A percentile compares a stretch with the other conserved stretches of the same genome.
These are phyloP conservation scores for Micractinium conductrix DNA, from an alignment of 139 green algal species.

Conservation along the genomic window DNA sequence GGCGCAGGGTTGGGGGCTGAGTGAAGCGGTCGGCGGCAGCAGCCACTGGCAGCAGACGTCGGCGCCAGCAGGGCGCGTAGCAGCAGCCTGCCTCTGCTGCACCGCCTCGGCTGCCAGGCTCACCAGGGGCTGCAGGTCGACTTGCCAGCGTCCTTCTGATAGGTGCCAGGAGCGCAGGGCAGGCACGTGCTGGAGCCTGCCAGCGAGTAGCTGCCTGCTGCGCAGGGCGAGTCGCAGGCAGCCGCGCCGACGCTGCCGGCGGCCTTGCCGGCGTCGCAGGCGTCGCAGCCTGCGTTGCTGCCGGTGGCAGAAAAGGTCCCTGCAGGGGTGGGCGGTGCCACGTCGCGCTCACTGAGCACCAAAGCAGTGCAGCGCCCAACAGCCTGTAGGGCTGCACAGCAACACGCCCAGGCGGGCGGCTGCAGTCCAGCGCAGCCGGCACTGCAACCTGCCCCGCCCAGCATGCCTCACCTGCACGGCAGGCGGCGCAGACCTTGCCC, in stretches of 20 bases:
- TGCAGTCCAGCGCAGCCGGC: too few relatives aligned
- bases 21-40: background rate
- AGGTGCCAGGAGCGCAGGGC: conserved; percentile 7
- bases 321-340: too few relatives aligned
- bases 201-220: background rate
- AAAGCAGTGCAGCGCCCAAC: too few relatives aligned
- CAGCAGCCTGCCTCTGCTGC: too few relatives aligned
- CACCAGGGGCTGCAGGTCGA: conserved; percentile 6
- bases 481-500: conserved; percentile 17
- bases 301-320: background rate
- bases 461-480: background rate
- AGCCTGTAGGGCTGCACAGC: too few relatives aligned
- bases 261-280: conserved; percentile 10
- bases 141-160: background rate
- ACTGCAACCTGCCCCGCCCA: background rate
- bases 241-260: background rate
- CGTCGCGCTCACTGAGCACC: too few relatives aligned
- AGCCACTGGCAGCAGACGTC: background rate
- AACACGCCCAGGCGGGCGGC: too few relatives aligned
- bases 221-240: background rate
- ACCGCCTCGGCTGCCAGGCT: too few relatives aligned
- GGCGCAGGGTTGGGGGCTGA: background rate
- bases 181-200: background rate
- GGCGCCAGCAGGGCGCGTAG: too few relatives aligned
- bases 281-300: background rate